Base-by-base conservation (phyloP, 177 flowering plant genomes). In the Vitis hybrid region DNA sequence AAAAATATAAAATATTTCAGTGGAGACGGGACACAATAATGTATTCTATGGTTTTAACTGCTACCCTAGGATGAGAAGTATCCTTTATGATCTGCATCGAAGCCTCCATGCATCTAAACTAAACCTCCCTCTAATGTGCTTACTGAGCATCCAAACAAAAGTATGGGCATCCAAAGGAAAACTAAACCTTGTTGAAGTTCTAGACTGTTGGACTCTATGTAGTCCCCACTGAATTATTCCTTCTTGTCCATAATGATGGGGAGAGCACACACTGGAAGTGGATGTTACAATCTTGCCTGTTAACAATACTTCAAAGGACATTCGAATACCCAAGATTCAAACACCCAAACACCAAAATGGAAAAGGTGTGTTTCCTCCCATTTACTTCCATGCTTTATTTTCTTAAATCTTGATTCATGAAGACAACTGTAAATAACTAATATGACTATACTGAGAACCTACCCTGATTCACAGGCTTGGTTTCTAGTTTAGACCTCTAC, bases 161-260 rank as follows among this genome's bases (percentile, higher is more conserved):
- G 3, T 53, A 53, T 53, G 56, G 56, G 16, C 16, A 16, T 53
- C 15, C 56, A 53, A 53, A 53, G 45, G 56, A 53, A 53, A 14
- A 12, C 5, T 53, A 15, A 53, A 14, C 16, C 16, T 14, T 53
- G 15, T 5, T 53, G 16, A 53, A 53, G 16, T 53, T 15, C 56
- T 13, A 55, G 57, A 55, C 18, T 55, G 57, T 55, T 55, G 57
- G 57, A 14, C 16, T 14, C 16, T 16, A 55, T 55, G 16, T 60
- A 78, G 78, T 50, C 9, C 59, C 49, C n/a, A 16, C 2, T 16
- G 78, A 73, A 51, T 20, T 62, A 2, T 59, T 45, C 58, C 67
- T 82, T 18, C 60, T 78, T 62, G 77, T 80, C 70, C 78, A 63
- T 65, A 76, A 82, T 72, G 70, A 51, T 69, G 81, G 78, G 58